Base-by-base conservation (phyloP, 2,329 filamentous ascomycete genomes). In the Sphaerulina musiva region DNA sequence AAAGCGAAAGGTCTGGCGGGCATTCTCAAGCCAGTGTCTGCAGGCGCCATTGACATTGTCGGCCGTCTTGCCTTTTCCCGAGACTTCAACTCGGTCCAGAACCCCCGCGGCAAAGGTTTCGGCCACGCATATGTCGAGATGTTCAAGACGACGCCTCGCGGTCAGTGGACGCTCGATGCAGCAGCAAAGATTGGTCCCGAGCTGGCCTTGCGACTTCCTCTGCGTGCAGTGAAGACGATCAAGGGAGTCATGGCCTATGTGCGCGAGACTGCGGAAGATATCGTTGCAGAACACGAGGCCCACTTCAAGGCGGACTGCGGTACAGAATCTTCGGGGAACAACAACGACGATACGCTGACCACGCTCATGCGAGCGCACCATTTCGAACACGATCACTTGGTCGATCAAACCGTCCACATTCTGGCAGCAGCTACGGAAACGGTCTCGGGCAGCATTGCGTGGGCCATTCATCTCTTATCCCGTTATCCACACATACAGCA, bases 401-500 rank as follows among this genome's bases (percentile, higher is more conserved):
- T 58, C 6, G 40, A 51, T 20, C 43, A 58, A 36, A 48, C 53
- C 1, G 52, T 55, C 11, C 55, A 58, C 43, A 45, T 58, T 31
- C 44, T 58, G 6, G 55, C 55, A 0, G 55, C 55, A 10, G 47
- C 52, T 29, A 58, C 55, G 6, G 55, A 58, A 36, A 58, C 55
- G 9, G 36, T 39, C 3, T 31, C 52, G 8, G 51, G 52, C 2
- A 31, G 42, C 6, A 48, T 57, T 23, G 47, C 36, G 9, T 59
- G 57, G 57, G 44, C 46, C 6, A 49, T 59, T 10, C 57, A 59
- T 46, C 47, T 57, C 11, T 51, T 57, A 3, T 54, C 55, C 9
- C 47, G 53, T 6, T 36, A 57, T 26, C 42, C 44, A 23, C 20
- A 55, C 6, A 32, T 54, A 12, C 55, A 57, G 40, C 29, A 40